Evolutionary conservation across 2,329 filamentous ascomycete genomes (phyloP), one percentile per base, ranked within the genome.

Genomic region (Exophiala oligosperma): DNA sequence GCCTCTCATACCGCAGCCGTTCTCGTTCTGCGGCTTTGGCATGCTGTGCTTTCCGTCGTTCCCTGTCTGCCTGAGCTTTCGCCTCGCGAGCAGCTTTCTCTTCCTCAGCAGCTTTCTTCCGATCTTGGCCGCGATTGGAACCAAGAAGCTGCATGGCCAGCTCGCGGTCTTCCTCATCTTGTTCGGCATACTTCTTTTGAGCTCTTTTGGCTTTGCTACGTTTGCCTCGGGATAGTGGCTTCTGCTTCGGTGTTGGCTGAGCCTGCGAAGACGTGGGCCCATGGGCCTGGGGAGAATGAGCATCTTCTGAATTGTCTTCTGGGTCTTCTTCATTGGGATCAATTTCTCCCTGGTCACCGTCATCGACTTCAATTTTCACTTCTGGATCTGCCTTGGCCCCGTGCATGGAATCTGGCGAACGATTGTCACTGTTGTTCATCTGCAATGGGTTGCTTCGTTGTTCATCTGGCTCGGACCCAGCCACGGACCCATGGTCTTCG

Each of bases 81-180:
- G 88, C 86, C 68, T 95, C 90, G 9, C 83, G 83, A 61, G 84
- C 78, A 0, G 81, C 84, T 71, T 89, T 90, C 38, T 85, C 85
- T 66, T 75, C 76, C 47, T 75, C 74, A 43, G 90, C 88, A 1
- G 86, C 88, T 66, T 88, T 84, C 12, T 83, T 84, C 62, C 86
- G 86, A 66, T 89, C 82, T 38, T 84, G 82, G 1, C 87, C 87
- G 65, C 74, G 71, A 54, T 65, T 59, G 82, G 90, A 87, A 40
- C 94, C 94, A n/a, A 96, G 85, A n/a, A 97, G 81, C 24, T 86
- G 82, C 74, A 97, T 89, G 32, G 92, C 91, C 0, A 92, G 83
- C 5, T 83, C 84, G 11, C 92, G 90, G 69, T 99, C 94, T 73
- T 96, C 93, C 55, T 96, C 92, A 67, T 97, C 93, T 79, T 97